Base-by-base conservation (phyloP, 371 early-diverging fungal species). In the Mortierella polycephala region DNA sequence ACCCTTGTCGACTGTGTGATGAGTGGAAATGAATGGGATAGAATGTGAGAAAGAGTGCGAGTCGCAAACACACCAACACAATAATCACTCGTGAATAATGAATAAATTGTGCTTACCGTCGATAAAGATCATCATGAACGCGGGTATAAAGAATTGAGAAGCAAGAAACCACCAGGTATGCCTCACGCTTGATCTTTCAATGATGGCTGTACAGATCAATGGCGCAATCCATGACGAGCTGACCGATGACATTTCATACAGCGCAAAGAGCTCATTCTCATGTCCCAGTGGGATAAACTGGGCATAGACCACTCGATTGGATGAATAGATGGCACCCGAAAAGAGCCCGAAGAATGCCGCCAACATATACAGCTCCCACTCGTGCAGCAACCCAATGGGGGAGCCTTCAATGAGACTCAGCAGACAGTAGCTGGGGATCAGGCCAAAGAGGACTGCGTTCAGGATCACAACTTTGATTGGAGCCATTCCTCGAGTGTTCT, bases 211-310 rank as follows among this genome's bases (percentile, higher is more conserved):
- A 37, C 77, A 76, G 9, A 76, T 60, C 61, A 75, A 57, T 1
- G 75, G 75, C 7, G 75, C 75, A 39, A 75, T 75, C 76, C 76
- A 75, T 0, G 76, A 70, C 4, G 76, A 75, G 18, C 71, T 62
- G 10, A 70, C 71, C 9, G 71, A 71, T 0, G 76, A 65, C 67
- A 75, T 71, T 18, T 75, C 76, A n/a, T 75, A 75, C 49, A 75
- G 55, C 13, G 76, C 76, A 63, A 71, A 75, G n/a, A 75, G 46
- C 45, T 71, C 76, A 21, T 75, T 75, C 55, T 75, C 76, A 50
- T 75, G 76, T 1, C 76, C 76, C 0, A 58, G 54, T 0, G 76
- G 76, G 14, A 75, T 75, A 30, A 75, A 67, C 54, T 75, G 76
- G 0, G 76, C 66, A 60, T 55, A 75, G n/a, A 75, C 71, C 0